phyloP scores from a whole-genome alignment of 2,329 filamentous ascomycete species.

The Neoarthrinium moseri region DNA sequence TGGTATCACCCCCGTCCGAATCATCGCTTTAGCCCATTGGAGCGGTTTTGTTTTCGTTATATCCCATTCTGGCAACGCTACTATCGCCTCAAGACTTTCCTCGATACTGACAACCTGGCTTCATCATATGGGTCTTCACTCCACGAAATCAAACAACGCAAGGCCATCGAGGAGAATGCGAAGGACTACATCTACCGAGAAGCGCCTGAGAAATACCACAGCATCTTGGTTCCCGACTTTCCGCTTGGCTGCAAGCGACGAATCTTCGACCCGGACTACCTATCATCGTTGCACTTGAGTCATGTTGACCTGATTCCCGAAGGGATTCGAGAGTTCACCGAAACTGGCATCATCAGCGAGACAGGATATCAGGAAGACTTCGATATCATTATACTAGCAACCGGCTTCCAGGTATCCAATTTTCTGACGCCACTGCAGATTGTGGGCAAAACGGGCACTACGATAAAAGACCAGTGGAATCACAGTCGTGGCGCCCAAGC shows the following conservation, averaged over 20 bases:
- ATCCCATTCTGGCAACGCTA: slow-evolving; percentile 19
- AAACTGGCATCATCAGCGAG: slow-evolving; percentile 23
- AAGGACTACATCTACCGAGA: slow-evolving; percentile 23
- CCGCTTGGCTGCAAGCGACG: slow-evolving; percentile 34
- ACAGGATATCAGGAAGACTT: slow-evolving; percentile 17
- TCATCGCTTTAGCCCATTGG: slow-evolving; percentile 7
- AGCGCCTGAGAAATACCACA: slow-evolving; percentile 25
- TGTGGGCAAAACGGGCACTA: slow-evolving; percentile 18
- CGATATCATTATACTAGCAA: slow-evolving; percentile 26
- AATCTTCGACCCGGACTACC: slow-evolving; percentile 32
- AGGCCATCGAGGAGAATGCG: slow-evolving; percentile 11
- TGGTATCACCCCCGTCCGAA: slow-evolving; percentile 25
- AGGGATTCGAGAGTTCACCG: slow-evolving; percentile 21
- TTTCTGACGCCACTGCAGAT: slow-evolving; percentile 27
- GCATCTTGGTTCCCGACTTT: slow-evolving; percentile 28
- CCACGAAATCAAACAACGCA: slow-evolving; percentile 11
- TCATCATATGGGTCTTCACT: slow-evolving; percentile 10
- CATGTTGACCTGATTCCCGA: slow-evolving; percentile 29
- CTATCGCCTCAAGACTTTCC: slow-evolving; percentile 16
- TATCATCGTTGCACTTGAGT: slow-evolving; percentile 23
- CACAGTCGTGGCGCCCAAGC: slow-evolving; percentile 25
- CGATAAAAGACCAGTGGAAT: slow-evolving; percentile 25
- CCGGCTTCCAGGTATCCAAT: slow-evolving; percentile 22
- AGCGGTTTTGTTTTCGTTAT: slow-evolving; percentile 21
- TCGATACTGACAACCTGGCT: slow-evolving; percentile 21